Evolutionary conservation across 768 basidiomycete species (phyloP).

Genomic region (Podaxis sp.): DNA sequence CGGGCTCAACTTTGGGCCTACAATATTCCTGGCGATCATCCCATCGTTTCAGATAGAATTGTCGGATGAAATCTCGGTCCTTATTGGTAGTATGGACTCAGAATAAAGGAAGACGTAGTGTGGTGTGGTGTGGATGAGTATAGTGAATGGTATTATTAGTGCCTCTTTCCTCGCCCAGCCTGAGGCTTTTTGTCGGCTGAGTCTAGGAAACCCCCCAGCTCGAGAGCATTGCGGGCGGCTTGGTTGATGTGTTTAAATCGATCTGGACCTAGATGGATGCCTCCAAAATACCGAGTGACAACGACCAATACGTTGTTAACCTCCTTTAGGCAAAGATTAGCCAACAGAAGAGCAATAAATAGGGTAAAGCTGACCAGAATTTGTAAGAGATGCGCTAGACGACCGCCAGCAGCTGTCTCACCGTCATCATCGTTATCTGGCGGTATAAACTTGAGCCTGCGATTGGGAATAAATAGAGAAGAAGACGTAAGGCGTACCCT

Average conservation of each 20-base stretch:
- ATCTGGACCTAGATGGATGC: slow-evolving; percentile 87
- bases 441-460: neutral
- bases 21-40: neutral
- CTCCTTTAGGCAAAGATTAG: slow-evolving; percentile 46
- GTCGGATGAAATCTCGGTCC: neutral
- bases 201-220: slow-evolving; percentile 84
- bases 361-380: slow-evolving; percentile 57
- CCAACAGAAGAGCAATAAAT: neutral
- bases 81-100: neutral
- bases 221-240: slow-evolving; percentile 88
- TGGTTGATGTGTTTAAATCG: slow-evolving; percentile 94
- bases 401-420: slow-evolving; percentile 88
- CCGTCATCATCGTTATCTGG: slow-evolving; percentile 94
- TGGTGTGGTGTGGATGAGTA: neutral
- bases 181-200: slow-evolving; percentile 34
- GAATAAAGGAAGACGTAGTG: neutral
- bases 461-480: neutral
- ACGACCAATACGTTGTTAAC: slow-evolving; percentile 83
- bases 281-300: slow-evolving; percentile 94
- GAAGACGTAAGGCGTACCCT: slow-evolving; percentile 46
- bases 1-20: slow-evolving; percentile 1
- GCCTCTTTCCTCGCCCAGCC: slow-evolving; percentile 26
- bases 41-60: neutral
- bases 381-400: slow-evolving; percentile 87
- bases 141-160: slow-evolving; percentile 12